phyloP scores from a whole-genome alignment of 352 stramenopile genomes.

The Globisporangium barbulae region DNA sequence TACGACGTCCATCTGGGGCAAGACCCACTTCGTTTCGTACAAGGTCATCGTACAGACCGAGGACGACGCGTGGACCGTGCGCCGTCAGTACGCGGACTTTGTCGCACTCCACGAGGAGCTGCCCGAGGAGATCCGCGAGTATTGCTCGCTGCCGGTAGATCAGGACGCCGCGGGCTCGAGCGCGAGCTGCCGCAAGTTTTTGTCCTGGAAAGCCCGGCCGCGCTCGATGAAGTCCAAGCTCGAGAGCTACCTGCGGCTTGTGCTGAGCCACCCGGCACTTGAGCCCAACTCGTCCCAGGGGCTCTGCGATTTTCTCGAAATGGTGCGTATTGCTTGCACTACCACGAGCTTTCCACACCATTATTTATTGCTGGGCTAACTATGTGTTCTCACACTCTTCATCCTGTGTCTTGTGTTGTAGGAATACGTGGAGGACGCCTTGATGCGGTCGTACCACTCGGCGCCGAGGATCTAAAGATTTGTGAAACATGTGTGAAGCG shows the following conservation, averaged over 20 bases:
- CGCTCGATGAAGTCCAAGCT: constrained; percentile 66
- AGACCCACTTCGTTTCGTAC: constrained; percentile 69
- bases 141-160: constrained; percentile 46
- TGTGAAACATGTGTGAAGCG: not conserved
- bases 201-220: constrained; percentile 59
- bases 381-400: not conserved
- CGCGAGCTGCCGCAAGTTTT: constrained; percentile 26
- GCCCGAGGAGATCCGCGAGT: constrained; percentile 36
- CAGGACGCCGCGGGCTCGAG: constrained; percentile 17
- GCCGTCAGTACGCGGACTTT: constrained; percentile 69
- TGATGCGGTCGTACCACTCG: constrained; percentile 44
- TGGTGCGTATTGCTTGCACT: constrained; percentile 28
- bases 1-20: constrained; percentile 66
- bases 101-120: constrained; percentile 56
- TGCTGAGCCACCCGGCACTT: constrained; percentile 46
- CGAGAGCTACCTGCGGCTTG: constrained; percentile 54
- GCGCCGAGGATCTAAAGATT: constrained; percentile 21
- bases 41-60: constrained; percentile 74
- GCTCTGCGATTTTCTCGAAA: constrained; percentile 73
- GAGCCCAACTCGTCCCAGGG: constrained; percentile 52
- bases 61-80: constrained; percentile 63
- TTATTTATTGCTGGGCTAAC: not conserved
- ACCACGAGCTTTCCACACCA: not conserved
- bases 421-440: constrained; percentile 59
- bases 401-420: constrained; percentile 16